These are phyloP conservation scores for Suhomyces prunicola DNA, from an alignment of 805 yeast species.

Conservation along the genomic window DNA sequence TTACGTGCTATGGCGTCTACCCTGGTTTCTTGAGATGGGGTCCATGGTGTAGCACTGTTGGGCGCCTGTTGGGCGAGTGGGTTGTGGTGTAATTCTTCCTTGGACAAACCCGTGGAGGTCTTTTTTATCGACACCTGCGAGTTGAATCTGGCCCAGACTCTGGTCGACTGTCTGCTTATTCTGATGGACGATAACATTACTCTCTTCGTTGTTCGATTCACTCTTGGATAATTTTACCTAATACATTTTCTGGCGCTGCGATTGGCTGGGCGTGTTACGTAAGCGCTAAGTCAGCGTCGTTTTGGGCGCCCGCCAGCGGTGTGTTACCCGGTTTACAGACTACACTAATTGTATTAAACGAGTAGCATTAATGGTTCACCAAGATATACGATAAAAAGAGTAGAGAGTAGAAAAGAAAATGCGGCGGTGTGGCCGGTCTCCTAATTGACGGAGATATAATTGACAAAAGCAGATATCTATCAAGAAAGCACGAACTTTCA, in stretches of 20 bases:
- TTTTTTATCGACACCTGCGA: conserved; percentile 8
- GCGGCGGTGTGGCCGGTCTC: neutral
- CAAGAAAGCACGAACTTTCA: neutral
- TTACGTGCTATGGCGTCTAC: conserved; percentile 50
- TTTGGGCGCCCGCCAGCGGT: too few relatives aligned
- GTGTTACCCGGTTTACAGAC: conserved; percentile 2
- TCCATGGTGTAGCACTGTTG: conserved; percentile 69
- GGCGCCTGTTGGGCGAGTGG: conserved; percentile 65
- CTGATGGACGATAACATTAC: conserved; percentile 10
- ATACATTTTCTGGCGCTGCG: conserved; percentile 2
- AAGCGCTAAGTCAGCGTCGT: neutral
- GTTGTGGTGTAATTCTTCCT: conserved; percentile 19
- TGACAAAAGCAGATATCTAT: neutral
- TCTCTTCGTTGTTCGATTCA: neutral
- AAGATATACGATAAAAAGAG: conserved; percentile 1
- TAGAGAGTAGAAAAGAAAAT: conserved; percentile 1
- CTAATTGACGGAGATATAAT: neutral
- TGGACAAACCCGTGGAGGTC: conserved; percentile 15
- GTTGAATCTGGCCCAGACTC: conserved; percentile 9
- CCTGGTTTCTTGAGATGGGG: conserved; percentile 62
- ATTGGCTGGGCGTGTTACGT: neutral
- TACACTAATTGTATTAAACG: conserved; percentile 1
- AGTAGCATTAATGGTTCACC: conserved; percentile 5
- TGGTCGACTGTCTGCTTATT: conserved; percentile 6
- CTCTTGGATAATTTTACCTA: neutral